Evolutionary conservation across 2,329 filamentous ascomycete species (phyloP).

Genomic region (Fusarium buharicum): DNA sequence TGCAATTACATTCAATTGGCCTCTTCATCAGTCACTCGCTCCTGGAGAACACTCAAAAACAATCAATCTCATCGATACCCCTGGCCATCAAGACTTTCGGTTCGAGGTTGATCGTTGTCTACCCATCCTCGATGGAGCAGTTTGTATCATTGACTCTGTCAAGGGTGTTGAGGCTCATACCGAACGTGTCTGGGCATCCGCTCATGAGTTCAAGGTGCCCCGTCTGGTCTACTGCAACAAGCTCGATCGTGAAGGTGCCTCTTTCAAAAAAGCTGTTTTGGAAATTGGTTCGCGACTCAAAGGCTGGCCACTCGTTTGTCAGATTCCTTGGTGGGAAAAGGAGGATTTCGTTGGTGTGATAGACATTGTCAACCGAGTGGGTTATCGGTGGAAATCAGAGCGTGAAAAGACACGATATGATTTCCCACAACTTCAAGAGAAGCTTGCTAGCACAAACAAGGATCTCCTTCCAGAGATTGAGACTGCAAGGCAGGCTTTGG

Average conservation of each 20-base stretch:
- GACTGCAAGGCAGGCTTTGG: slow-evolving; percentile 77
- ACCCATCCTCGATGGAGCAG: slow-evolving; percentile 85
- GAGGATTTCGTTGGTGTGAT: slow-evolving; percentile 84
- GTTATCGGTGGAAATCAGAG: slow-evolving; percentile 73
- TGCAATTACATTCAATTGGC: slow-evolving; percentile 95
- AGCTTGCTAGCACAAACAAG: slow-evolving; percentile 58
- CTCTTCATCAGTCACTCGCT: slow-evolving; percentile 63
- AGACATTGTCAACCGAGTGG: slow-evolving; percentile 80
- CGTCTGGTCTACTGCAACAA: slow-evolving; percentile 83
- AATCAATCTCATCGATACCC: slow-evolving; percentile 94
- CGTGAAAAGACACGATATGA: slow-evolving; percentile 53
- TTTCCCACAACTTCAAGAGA: slow-evolving; percentile 47
- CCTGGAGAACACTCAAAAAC: slow-evolving; percentile 65
- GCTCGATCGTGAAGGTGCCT: slow-evolving; percentile 79
- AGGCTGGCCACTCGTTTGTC: slow-evolving; percentile 89
- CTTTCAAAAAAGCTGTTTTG: slow-evolving; percentile 84
- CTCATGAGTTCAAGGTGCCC: slow-evolving; percentile 85
- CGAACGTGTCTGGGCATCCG: slow-evolving; percentile 94
- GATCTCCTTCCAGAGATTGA: slow-evolving; percentile 74
- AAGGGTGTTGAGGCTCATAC: slow-evolving; percentile 97
- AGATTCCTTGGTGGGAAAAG: slow-evolving; percentile 93
- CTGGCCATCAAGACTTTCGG: slow-evolving; percentile 95
- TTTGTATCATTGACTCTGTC: slow-evolving; percentile 93
- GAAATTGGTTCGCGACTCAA: slow-evolving; percentile 84
- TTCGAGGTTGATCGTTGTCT: slow-evolving; percentile 95